These are phyloP conservation scores for Cavenderia fasciculata DNA, from an alignment of 78 protist genomes.

Conservation along the genomic window DNA sequence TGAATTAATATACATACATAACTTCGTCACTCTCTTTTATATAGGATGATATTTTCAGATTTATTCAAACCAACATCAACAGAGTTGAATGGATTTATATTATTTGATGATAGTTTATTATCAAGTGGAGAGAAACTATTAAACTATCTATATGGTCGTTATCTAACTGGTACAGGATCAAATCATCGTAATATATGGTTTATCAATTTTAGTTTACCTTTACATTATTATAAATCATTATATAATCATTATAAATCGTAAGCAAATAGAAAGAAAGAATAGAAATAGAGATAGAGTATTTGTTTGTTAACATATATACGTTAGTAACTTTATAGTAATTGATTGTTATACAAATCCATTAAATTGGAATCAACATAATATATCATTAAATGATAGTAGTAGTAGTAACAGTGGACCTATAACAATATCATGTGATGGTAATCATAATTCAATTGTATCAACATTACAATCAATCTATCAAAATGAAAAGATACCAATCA, in stretches of 20 bases:
- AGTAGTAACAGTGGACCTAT: constrained; percentile 4
- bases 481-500: constrained; percentile 7
- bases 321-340: constrained; percentile 47
- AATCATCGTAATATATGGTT: constrained; percentile 60
- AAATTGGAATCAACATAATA: constrained; percentile 43
- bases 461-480: constrained; percentile 1
- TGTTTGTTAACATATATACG: neutral
- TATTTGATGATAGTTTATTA: constrained; percentile 69
- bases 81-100: constrained; percentile 28
- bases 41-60: constrained; percentile 1
- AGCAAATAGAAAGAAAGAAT: neutral
- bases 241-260: constrained; percentile 54
- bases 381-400: no score
- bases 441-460: constrained; percentile 43
- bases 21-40: neutral
- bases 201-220: constrained; percentile 31
- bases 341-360: constrained; percentile 75
- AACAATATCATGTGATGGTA: no score
- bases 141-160: constrained; percentile 38
- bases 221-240: constrained; percentile 34
- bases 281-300: neutral
- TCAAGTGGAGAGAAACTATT: constrained; percentile 49
- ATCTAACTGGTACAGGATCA: constrained; percentile 1
- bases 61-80: constrained; percentile 6
- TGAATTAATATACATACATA: neutral